Percentiles rank a stretch among this genome's conserved stretches.
Conservation (phyloP, 768 basidiomycete species). For the Bullera alba region DNA sequence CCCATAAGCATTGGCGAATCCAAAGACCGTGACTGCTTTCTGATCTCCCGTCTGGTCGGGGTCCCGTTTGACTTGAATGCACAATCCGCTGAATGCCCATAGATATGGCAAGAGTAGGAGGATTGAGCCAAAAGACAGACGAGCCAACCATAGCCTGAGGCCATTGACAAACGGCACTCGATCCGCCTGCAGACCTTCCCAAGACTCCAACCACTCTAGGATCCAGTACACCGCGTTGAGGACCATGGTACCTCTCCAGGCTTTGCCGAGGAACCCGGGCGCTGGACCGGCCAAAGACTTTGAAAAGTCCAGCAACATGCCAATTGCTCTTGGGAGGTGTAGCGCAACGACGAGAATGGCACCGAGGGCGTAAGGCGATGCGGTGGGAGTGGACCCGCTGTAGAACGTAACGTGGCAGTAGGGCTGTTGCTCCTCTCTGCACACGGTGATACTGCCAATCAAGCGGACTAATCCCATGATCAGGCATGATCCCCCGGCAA, state of each 20-base stretch:
- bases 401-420: constrained; percentile 88
- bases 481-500: constrained; percentile 63
- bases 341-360: constrained; percentile 57
- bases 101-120: constrained; percentile 54
- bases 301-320: constrained; percentile 58
- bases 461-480: constrained; percentile 64
- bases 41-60: constrained; percentile 26
- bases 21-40: constrained; percentile 54
- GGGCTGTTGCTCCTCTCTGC: constrained; percentile 88
- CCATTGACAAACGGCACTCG: constrained; percentile 50
- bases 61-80: constrained; percentile 57
- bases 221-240: constrained; percentile 66
- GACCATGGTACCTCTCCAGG: constrained; percentile 56
- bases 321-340: constrained; percentile 56
- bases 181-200: constrained; percentile 30
- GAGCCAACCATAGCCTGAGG: constrained; percentile 58
- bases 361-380: constrained; percentile 57
- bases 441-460: constrained; percentile 76
- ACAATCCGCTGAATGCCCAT: constrained; percentile 70
- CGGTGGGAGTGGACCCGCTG: constrained; percentile 61
- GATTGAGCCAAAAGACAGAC: constrained; percentile 50
- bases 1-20: constrained; percentile 84
- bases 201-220: constrained; percentile 68
- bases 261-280: constrained; percentile 53
- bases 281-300: constrained; percentile 70